Evolutionary conservation across 306 rosid genomes (phyloP).

Genomic region (Vigna nakashimae): DNA sequence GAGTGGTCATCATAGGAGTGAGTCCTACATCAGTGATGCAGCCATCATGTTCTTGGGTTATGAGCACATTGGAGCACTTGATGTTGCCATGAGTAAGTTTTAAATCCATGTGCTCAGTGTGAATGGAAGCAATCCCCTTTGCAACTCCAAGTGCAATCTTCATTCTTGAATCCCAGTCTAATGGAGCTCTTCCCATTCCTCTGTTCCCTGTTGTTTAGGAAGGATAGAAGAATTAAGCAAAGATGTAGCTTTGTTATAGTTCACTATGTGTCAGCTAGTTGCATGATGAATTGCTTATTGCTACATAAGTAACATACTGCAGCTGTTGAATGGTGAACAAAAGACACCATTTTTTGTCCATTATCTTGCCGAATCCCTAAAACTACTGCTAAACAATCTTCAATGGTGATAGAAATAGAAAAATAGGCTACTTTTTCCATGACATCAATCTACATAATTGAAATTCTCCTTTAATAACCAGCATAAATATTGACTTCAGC

Average conservation of each 20-base stretch:
- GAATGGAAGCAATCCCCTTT: constrained; percentile 68
- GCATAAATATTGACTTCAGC: not conserved
- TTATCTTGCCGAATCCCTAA: constrained; percentile 3
- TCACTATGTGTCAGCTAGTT: constrained; percentile 2
- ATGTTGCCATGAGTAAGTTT: constrained; percentile 68
- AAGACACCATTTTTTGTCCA: not conserved
- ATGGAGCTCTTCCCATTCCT: constrained; percentile 54
- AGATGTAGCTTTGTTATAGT: constrained; percentile 2
- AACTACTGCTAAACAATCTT: constrained; percentile 2
- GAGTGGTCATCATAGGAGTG: constrained; percentile 54
- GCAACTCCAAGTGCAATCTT: constrained; percentile 62
- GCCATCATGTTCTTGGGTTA: constrained; percentile 59
- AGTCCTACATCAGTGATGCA: constrained; percentile 67
- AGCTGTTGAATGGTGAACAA: not conserved
- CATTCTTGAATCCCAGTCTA: constrained; percentile 70
- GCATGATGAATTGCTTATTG: constrained; percentile 13
- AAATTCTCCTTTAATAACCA: constrained; percentile 24
- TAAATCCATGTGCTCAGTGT: constrained; percentile 50
- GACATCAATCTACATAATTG: not conserved
- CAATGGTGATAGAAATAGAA: not conserved
- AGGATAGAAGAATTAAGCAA: constrained; percentile 29
- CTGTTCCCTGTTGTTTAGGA: constrained; percentile 55
- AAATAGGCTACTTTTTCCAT: constrained; percentile 4
- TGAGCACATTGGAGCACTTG: constrained; percentile 72
- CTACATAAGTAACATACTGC: constrained; percentile 7